Conservation (phyloP, 805 yeast genomes). For the Komagataella ulmi region DNA sequence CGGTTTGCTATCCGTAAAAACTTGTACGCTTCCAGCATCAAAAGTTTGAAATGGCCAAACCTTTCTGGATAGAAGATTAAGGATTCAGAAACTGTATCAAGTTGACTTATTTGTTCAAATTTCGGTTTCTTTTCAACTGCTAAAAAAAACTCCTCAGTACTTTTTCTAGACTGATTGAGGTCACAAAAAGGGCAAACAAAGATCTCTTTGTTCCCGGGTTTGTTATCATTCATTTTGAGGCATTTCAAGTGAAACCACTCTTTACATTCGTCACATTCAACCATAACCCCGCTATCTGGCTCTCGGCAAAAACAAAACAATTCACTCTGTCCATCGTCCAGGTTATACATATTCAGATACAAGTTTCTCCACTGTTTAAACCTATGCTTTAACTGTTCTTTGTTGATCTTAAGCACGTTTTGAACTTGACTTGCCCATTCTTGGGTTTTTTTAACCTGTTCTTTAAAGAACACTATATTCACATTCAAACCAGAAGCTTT, state of each 20-base stretch:
- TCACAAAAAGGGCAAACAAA: slow-evolving; percentile 48
- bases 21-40: not conserved
- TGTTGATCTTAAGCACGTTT: not conserved
- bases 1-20: not conserved
- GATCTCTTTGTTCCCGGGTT: slow-evolving; percentile 5
- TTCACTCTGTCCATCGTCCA: not conserved
- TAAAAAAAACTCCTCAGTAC: slow-evolving; percentile 8
- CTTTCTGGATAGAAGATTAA: not conserved
- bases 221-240: slow-evolving; percentile 21
- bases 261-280: slow-evolving; percentile 55
- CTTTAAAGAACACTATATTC: not conserved
- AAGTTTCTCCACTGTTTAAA: not conserved
- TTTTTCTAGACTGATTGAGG: slow-evolving; percentile 9
- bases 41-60: not conserved
- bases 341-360: not conserved
- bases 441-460: not conserved
- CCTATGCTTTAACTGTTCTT: not conserved
- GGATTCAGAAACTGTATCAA: not conserved
- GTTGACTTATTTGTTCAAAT: slow-evolving; percentile 3
- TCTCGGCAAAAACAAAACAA: slow-evolving; percentile 52
- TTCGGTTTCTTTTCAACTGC: slow-evolving; percentile 5
- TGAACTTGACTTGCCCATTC: not conserved
- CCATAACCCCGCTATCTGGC: slow-evolving; percentile 47
- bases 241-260: slow-evolving; percentile 65
- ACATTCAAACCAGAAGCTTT: not conserved